Conservation (phyloP, 1,284 basidiomycete genomes). For the Leccinum pseudoinsigne region DNA sequence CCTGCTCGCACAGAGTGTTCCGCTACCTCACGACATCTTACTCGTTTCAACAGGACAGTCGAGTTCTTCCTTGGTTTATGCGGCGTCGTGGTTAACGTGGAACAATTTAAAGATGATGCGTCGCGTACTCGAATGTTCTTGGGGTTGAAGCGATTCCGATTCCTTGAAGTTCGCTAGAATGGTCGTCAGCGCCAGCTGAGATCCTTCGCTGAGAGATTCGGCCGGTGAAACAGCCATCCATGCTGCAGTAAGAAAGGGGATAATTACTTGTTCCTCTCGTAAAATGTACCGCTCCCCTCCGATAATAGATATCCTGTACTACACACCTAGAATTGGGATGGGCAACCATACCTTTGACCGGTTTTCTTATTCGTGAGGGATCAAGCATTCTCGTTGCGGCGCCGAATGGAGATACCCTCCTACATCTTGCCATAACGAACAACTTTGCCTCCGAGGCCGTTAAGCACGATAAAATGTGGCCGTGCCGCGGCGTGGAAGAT, state of each 20-base stretch:
- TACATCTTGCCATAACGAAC: not conserved
- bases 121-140: not conserved
- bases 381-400: not conserved
- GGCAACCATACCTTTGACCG: not conserved
- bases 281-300: not conserved
- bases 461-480: not conserved
- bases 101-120: not conserved
- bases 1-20: not conserved
- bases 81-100: accelerated
- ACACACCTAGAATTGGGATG: not conserved
- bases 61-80: not conserved
- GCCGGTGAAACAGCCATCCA: not conserved
- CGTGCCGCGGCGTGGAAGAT: not conserved
- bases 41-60: not conserved
- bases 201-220: conserved; percentile 1
- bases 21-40: not conserved
- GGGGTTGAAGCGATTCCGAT: not conserved
- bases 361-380: not conserved
- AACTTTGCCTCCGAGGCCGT: not conserved
- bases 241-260: not conserved
- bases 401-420: not conserved
- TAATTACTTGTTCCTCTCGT: conserved; percentile 5
- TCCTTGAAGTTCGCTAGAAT: not conserved
- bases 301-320: not conserved
- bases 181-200: conserved; percentile 3